Conservation (phyloP, 805 yeast species). For the Suhomyces prunicola region DNA sequence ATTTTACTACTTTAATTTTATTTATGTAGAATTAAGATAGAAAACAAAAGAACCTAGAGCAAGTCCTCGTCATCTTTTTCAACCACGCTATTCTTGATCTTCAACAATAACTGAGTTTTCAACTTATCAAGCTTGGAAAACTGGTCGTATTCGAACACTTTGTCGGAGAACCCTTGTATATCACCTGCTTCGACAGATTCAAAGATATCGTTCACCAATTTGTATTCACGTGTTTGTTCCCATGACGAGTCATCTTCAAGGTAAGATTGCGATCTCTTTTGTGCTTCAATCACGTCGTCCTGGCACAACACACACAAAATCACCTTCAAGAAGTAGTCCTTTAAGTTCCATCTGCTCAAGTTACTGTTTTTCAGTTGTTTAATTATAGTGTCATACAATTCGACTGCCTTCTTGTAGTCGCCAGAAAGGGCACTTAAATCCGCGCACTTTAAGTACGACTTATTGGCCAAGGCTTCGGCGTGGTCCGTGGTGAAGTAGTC, state of each 20-base stretch:
- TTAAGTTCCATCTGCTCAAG: slow-evolving; percentile 84
- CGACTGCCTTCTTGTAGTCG: slow-evolving; percentile 73
- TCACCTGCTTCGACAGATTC: slow-evolving; percentile 81
- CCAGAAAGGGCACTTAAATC: slow-evolving; percentile 72
- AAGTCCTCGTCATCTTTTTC: slow-evolving; percentile 69
- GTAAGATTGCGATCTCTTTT: slow-evolving; percentile 62
- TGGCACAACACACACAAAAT: slow-evolving; percentile 80
- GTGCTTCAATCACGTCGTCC: slow-evolving; percentile 84
- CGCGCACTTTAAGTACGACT: slow-evolving; percentile 85
- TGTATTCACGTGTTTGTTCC: slow-evolving; percentile 70
- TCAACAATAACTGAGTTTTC: slow-evolving; percentile 79
- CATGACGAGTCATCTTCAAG: slow-evolving; percentile 73
- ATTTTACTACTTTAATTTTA: neutral
- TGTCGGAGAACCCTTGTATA: slow-evolving; percentile 67
- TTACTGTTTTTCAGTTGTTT: slow-evolving; percentile 70
- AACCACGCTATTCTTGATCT: slow-evolving; percentile 70
- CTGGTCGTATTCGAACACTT: slow-evolving; percentile 81
- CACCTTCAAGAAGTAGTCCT: slow-evolving; percentile 85
- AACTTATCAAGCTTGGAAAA: slow-evolving; percentile 85
- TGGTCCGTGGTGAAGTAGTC: slow-evolving; percentile 95
- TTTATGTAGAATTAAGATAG: neutral
- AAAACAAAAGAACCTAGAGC: slow-evolving; percentile 14
- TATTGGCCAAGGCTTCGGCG: slow-evolving; percentile 85
- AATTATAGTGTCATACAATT: slow-evolving; percentile 74
- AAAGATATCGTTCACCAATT: slow-evolving; percentile 61